Base-by-base conservation (phyloP, 2,329 filamentous ascomycete species). In the Paraphoma sp. region DNA sequence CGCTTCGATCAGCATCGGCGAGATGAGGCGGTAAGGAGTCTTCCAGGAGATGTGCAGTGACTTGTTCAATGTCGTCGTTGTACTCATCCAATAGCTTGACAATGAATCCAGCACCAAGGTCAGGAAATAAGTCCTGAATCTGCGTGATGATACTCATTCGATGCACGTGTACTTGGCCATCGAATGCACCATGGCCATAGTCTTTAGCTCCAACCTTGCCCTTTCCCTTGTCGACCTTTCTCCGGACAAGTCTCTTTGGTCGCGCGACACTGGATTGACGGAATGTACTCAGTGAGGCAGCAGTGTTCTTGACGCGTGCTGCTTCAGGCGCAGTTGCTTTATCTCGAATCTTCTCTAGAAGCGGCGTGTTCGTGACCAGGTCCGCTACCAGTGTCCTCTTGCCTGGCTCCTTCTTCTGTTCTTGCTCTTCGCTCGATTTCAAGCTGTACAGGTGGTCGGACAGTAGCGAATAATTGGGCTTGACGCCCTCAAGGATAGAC, bases 91-190 rank as follows among this genome's bases (percentile, higher is more conserved):
- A 82, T 9, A 96, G 83, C 66, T 86, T 89, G 16, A 91, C 83
- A 14, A 98, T 81, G 71, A 97, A 98, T 0, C 85, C 91, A 4
- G 91, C 89, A 5, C 93, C 93, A 9, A 98, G 81, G 60, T 96
- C 87, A 0, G 94, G 92, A 70, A 98, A 97, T 0, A 98, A 82
- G 71, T 99, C 94, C 71, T 97, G 93, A n/a, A 99, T 84, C 73
- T 96, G 92, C 0, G 90, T 90, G 49, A 98, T 87, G 47, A 94
- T 86, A 66, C 90, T 93, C 86, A 96, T 89, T 42, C 84, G 88
- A 75, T 97, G 92, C 18, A 94, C 80, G 69, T 95, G 91, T 33
- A 93, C 80, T 43, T 83, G 80, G 8, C 76, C 78, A 48, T 51
- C 51, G 38, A 78, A 69, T 9, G 69, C 64, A 2, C 70, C 68